Base-by-base conservation (phyloP, 352 stramenopile species). In the Phytopythium cucurbitacearum region DNA sequence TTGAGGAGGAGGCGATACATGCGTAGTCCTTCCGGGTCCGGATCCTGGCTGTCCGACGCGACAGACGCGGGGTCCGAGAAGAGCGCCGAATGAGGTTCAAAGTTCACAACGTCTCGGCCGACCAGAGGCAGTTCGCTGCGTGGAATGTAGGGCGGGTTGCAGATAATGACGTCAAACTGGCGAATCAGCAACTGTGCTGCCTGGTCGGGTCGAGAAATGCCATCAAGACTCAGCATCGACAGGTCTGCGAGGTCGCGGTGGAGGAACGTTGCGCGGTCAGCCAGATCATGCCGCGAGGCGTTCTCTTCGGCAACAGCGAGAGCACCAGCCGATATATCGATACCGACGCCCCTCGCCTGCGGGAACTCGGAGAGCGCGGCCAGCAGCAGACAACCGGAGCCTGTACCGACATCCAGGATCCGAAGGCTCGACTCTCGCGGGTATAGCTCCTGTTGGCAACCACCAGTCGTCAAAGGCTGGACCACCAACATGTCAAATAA, bases 141-240 rank as follows among this genome's bases (percentile, higher is more conserved):
- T 0, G 83, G 76, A 47, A 91, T 93, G 51, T 91, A 89, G 35
- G 81, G 81, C 7, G 83, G 83, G 36, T 89, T 89, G 59, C 79
- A 79, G 41, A 92, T 48, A 40, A 95, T 63, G 9, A 86, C 75
- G 50, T 91, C 80, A 46, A 94, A 86, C 2, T 59, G 41, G 34
- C 65, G 70, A 37, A 59, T 68, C 28, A 88, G 53, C 21, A 28
- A 28, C 7, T 13, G 5, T 9, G 16, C 15, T 6, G 32, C 33
- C 34, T 58, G 15, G 8, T 52, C 15, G 8, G 10, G 3, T 12
- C 13, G 35, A 2, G 0, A 7, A n/a, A 34, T n/a, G 15, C 47
- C 47, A 1, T 42, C 28, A 10, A 35, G 34, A 7, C 21, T 28
- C 21, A 2, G 2, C 21, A 28, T 28, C 15, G 32, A 6, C 13